Conservation (phyloP, 306 rosid species). For the Herpetospermum pedunculosum region DNA sequence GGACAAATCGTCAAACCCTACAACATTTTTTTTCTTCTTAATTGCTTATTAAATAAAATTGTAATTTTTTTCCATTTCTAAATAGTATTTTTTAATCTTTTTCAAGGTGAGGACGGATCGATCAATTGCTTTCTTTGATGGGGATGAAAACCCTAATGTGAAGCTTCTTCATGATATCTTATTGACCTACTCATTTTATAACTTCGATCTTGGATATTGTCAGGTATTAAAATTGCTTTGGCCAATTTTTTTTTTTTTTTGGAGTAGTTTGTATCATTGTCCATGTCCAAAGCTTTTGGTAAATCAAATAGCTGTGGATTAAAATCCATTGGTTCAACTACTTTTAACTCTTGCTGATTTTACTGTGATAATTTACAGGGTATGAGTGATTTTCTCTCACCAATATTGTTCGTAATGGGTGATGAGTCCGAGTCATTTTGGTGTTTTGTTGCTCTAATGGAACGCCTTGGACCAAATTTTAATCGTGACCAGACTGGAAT, state of each 20-base stretch:
- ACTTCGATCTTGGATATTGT: constrained; percentile 98
- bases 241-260: neutral
- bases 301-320: neutral
- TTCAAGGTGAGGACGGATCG: constrained; percentile 91
- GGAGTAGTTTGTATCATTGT: neutral
- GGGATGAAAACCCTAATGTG: constrained; percentile 89
- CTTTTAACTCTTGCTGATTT: constrained; percentile 2
- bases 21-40: no score
- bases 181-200: constrained; percentile 92
- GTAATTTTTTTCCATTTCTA: neutral
- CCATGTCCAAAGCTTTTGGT: neutral
- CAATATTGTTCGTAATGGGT: constrained; percentile 70
- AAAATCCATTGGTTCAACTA: neutral
- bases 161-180: constrained; percentile 70
- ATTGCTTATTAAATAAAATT: constrained; percentile 12
- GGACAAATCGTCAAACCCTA: no score
- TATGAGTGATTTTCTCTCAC: constrained; percentile 96
- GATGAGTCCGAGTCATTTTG: constrained; percentile 94
- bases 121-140: constrained; percentile 63
- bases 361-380: constrained; percentile 42
- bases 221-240: constrained; percentile 46
- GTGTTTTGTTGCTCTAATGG: constrained; percentile 94
- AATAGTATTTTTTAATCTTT: constrained; percentile 15
- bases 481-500: constrained; percentile 98
- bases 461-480: constrained; percentile 93